These are phyloP conservation scores for Dissoconium aciculare DNA, from an alignment of 2,329 filamentous ascomycete genomes.

Conservation along the genomic window DNA sequence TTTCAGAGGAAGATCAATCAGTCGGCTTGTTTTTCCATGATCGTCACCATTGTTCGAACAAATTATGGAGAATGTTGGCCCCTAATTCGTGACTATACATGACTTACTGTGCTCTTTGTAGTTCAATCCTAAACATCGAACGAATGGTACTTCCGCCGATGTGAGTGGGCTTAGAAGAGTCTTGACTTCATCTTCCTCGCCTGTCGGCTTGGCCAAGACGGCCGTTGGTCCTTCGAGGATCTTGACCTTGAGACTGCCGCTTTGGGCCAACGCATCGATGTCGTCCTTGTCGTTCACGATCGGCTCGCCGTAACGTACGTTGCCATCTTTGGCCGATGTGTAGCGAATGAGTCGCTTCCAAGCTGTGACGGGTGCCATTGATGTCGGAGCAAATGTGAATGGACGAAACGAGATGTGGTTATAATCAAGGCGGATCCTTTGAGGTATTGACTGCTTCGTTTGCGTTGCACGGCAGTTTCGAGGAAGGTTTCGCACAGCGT, in stretches of 20 bases:
- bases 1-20: no score
- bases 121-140: slow-evolving; percentile 46
- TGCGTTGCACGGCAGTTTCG: no score
- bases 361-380: slow-evolving; percentile 5
- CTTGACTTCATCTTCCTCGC: slow-evolving; percentile 41
- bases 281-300: slow-evolving; percentile 28
- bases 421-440: no score
- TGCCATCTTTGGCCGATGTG: slow-evolving; percentile 50
- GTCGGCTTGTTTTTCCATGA: no score
- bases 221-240: slow-evolving; percentile 35
- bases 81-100: no score
- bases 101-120: slow-evolving; percentile 39
- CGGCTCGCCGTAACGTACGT: slow-evolving; percentile 59
- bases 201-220: slow-evolving; percentile 35
- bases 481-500: no score
- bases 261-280: slow-evolving; percentile 20
- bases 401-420: not conserved
- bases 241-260: slow-evolving; percentile 37
- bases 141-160: slow-evolving; percentile 37
- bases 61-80: no score
- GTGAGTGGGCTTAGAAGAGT: slow-evolving; percentile 39
- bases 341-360: slow-evolving; percentile 57
- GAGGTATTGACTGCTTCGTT: no score
- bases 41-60: no score
- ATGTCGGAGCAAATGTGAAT: not conserved